Percentiles rank a stretch among this genome's conserved stretches.
Evolutionary conservation across 768 basidiomycete genomes (phyloP).

Genomic region (Calocybe indica): DNA sequence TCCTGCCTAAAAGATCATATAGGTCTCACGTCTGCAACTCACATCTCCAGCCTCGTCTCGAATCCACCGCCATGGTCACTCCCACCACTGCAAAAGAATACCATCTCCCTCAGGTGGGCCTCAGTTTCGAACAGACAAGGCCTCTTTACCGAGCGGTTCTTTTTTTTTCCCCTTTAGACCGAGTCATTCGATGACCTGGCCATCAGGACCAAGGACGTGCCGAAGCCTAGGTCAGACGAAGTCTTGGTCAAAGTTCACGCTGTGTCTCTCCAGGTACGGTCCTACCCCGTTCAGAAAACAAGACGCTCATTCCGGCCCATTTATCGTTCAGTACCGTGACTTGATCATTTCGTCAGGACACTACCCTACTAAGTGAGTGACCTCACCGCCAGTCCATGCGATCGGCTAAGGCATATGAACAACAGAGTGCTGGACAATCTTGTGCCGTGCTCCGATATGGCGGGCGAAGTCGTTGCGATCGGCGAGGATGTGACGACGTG

Average conservation of each 20-base stretch:
- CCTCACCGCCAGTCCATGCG: not conserved
- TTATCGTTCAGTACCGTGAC: conserved; percentile 37
- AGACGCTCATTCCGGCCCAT: not conserved
- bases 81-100: not conserved
- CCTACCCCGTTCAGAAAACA: not conserved
- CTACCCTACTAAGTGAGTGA: conserved; percentile 27
- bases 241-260: conserved; percentile 49
- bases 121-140: not conserved
- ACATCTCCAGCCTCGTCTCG: too few species aligned
- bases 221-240: conserved; percentile 31
- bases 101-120: not conserved
- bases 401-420: not conserved
- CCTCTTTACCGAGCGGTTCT: not conserved
- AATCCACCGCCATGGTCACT: not conserved
- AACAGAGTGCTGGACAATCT: conserved; percentile 5
- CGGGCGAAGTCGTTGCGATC: conserved; percentile 48
- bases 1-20: too few species aligned
- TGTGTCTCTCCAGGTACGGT: conserved; percentile 43
- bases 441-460: conserved; percentile 41
- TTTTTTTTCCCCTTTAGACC: conserved; percentile 2
- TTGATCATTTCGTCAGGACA: conserved; percentile 30
- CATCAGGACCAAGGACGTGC: conserved; percentile 18
- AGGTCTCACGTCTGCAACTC: too few species aligned
- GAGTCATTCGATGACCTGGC: conserved; percentile 15
- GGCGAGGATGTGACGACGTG: conserved; percentile 37